These are phyloP conservation scores for Penicillium italicum DNA, from an alignment of 2,329 filamentous ascomycete genomes.

Conservation along the genomic window DNA sequence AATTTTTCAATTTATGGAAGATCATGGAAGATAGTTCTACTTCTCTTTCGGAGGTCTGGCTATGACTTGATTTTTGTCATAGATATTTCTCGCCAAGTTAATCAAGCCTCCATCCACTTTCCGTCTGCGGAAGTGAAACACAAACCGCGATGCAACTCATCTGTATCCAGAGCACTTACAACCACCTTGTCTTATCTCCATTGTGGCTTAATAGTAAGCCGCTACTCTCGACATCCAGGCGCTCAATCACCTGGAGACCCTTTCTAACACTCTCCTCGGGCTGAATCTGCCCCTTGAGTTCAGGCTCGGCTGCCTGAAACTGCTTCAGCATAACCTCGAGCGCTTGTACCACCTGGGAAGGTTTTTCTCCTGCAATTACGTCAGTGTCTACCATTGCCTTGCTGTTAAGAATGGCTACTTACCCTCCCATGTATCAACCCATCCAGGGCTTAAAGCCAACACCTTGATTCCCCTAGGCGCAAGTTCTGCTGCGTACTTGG, in stretches of 20 bases:
- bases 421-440: not conserved
- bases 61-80: not conserved
- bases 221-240: not conserved
- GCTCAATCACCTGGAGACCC: not conserved
- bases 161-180: not conserved
- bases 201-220: not conserved
- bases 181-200: not conserved
- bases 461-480: not conserved
- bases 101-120: not conserved
- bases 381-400: not conserved
- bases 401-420: not conserved
- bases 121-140: not conserved
- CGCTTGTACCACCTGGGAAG: not conserved
- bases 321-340: not conserved
- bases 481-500: not conserved
- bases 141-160: not conserved
- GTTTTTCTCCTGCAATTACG: not conserved
- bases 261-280: not conserved
- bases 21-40: no score
- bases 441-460: not conserved
- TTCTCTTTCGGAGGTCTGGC: no score
- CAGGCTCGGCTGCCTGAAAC: not conserved
- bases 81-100: no score
- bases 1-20: no score
- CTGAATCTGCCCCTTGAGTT: not conserved